Conservation (phyloP, 2,329 filamentous ascomycete genomes). For the Aureobasidium sp. region DNA sequence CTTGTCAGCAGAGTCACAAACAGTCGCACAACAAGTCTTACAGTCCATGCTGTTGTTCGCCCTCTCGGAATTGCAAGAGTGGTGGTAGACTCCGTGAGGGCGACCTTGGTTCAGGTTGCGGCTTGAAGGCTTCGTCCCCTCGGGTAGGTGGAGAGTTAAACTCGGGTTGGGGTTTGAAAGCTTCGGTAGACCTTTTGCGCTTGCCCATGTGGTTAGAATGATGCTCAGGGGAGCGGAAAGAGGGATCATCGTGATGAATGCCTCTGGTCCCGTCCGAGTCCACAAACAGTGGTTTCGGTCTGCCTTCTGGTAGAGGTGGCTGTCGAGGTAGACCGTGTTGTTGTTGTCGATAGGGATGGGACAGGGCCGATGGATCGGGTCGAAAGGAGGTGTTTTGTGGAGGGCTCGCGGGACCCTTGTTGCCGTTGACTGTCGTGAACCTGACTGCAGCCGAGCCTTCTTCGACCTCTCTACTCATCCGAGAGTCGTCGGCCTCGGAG, state of each 20-base stretch:
- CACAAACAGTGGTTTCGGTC: constrained; percentile 1
- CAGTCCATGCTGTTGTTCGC: background rate
- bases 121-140: background rate
- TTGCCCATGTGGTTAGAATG: background rate
- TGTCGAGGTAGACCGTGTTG: background rate
- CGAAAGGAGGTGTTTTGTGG: constrained; percentile 4
- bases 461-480: constrained; percentile 2
- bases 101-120: background rate
- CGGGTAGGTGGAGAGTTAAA: background rate
- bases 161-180: background rate
- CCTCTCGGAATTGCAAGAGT: background rate
- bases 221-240: background rate
- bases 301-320: background rate
- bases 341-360: background rate
- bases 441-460: constrained; percentile 2
- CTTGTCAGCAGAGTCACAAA: background rate
- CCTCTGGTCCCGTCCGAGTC: background rate
- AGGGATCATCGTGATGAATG: background rate
- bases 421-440: constrained; percentile 14
- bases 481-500: constrained; percentile 8
- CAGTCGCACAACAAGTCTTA: background rate
- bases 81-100: constrained; percentile 5
- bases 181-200: constrained; percentile 6
- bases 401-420: background rate
- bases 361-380: background rate